Evolutionary conservation across 2,329 filamentous ascomycete genomes (phyloP), one percentile per base, ranked within the genome.

Genomic region (Neonectria magnoliae): DNA sequence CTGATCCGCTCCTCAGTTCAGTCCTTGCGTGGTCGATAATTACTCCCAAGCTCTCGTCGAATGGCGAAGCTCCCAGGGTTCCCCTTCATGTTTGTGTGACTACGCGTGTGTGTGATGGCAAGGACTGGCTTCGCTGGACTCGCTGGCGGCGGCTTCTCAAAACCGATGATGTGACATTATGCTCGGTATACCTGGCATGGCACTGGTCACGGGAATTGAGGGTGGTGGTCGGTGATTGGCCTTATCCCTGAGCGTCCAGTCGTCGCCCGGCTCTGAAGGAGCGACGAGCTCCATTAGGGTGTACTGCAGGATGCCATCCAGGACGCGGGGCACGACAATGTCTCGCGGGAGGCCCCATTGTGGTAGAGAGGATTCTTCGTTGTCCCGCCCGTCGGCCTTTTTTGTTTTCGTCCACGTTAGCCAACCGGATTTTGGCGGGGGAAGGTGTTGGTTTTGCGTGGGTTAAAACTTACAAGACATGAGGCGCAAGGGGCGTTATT

Each of bases 341-440:
- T 85, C 82, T 67, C 73, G 76, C 14, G 80, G 78, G 42, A 73
- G 66, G 38, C 68, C 68, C 71, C 74, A 76, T 16, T 71, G 62
- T 10, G 76, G 73, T 25, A 71, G 45, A 52, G 65, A 66, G n/a
- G 65, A 68, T 22, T 76, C 74, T 45, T 83, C 80, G 33, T 73
- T 75, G 44, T 87, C 84, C 67, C 84, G 81, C 14, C 85, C 85
- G 66, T 83, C 79, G 44, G 85, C 82, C 85, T 87, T 29, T 57
- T 47, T 50, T 27, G 57, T 33, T 42, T 47, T 50, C 27, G 57
- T 29, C 36, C 44, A 48, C 36, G 68, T 75, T 36, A 73, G 68
- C 55, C 55, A 63, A 58, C 52, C 20, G 29, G 31, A 18, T 18
- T 53, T 52, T 27, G 18, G 16, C 27, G 18, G 14, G 48, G 38